Base-by-base conservation (phyloP, 108 stramenopile species). In the Fragilariopsis cylindrus region DNA sequence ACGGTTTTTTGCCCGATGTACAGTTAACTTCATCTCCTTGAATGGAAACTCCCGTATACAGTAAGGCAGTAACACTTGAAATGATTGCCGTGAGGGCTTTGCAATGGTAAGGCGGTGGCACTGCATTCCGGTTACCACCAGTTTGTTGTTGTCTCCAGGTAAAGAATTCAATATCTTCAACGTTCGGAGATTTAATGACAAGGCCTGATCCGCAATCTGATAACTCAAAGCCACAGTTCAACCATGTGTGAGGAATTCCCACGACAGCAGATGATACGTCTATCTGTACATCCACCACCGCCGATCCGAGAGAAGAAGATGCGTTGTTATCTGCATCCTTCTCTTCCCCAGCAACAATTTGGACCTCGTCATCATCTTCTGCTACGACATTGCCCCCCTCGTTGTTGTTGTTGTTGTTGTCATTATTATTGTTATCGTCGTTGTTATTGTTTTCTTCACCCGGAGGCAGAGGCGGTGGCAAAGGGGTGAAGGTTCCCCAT, bases 51-150 rank as follows among this genome's bases (percentile, higher is more conserved):
- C 91, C 93, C 7, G 86, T 83, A 68, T 89, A 86, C 53, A 95
- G 18, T 56, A 92, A 40, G 5, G 87, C 87, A 3, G 89, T 87
- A 1, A 95, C 91, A 71, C 92, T 68, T 0, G 90, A 87, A 15
- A 86, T 60, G 56, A 95, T 53, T 8, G 82, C 78, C 30, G 91
- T 88, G 9, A 90, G 68, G 15, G 82, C 79, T 48, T 77, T 82
- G 78, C 93, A 95, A 73, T 95, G 88, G 76, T 84, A 84, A 3
- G 93, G 90, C 16, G 83, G 83, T 13, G 71, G 80, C 43, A 70
- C 39, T 8, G 18, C 15, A 21, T 52, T 30, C 44, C 44, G 46
- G 30, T 56, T 19, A 11, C 60, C 39, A 19, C 44, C 44, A 13
- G 16, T 42, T 39, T 60, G 66, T 7, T 60, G 41, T 57, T 73